Percentiles rank a stretch among this genome's conserved stretches.
These are phyloP conservation scores for Taphrina flavorubra DNA, from an alignment of 1,139 yeast genomes.

Conservation along the genomic window DNA sequence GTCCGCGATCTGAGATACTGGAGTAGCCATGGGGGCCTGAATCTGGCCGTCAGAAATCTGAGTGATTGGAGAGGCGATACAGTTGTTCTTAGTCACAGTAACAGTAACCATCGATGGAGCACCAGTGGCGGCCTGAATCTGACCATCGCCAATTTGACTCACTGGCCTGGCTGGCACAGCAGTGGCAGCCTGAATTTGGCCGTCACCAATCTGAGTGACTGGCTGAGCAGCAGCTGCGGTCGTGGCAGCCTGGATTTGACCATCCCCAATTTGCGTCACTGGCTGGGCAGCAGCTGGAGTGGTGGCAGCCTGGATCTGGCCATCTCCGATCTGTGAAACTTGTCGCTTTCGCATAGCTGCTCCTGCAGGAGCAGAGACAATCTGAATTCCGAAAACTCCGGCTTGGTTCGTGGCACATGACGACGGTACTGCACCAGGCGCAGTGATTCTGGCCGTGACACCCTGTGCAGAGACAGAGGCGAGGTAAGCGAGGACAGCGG, in stretches of 20 bases:
- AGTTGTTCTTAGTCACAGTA: slow-evolving; percentile 36
- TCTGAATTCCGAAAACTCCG: slow-evolving; percentile 38
- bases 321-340: slow-evolving; percentile 54
- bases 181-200: slow-evolving; percentile 63
- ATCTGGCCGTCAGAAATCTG: slow-evolving; percentile 60
- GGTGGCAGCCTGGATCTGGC: slow-evolving; percentile 55
- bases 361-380: slow-evolving; percentile 23
- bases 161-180: slow-evolving; percentile 50
- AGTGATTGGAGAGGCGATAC: slow-evolving; percentile 52
- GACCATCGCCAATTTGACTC: slow-evolving; percentile 60
- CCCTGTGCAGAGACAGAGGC: slow-evolving; percentile 43
- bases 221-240: slow-evolving; percentile 47
- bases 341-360: slow-evolving; percentile 24
- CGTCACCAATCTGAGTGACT: slow-evolving; percentile 63
- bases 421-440: slow-evolving; percentile 32
- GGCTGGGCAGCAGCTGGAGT: slow-evolving; percentile 47
- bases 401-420: slow-evolving; percentile 24
- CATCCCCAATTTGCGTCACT: slow-evolving; percentile 52
- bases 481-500: slow-evolving; percentile 40
- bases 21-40: slow-evolving; percentile 53
- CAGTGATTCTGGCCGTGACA: slow-evolving; percentile 34
- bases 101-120: slow-evolving; percentile 47
- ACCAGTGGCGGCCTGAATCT: slow-evolving; percentile 53
- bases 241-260: slow-evolving; percentile 53
- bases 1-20: slow-evolving; percentile 61